Evolutionary conservation across 495 filamentous ascomycete species (phyloP).

Genomic region (Eremomyces bilateralis): DNA sequence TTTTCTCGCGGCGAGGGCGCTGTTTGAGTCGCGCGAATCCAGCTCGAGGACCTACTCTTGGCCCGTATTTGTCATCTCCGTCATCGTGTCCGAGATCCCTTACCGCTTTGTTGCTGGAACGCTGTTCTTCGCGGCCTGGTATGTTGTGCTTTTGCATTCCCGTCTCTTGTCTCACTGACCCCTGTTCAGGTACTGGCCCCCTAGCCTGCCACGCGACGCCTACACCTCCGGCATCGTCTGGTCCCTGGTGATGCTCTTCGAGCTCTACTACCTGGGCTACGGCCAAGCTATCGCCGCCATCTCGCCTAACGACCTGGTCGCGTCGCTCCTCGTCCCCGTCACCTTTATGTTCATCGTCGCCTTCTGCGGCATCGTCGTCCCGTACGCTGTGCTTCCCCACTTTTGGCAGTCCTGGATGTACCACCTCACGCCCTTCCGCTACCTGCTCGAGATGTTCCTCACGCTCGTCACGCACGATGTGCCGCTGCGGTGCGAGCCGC

Average conservation of each 20-base stretch:
- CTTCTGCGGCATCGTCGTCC: conserved; percentile 40
- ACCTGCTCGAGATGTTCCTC: conserved; percentile 31
- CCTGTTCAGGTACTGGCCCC: conserved; percentile 34
- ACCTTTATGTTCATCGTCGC: conserved; percentile 37
- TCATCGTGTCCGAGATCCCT: conserved; percentile 52
- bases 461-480: conserved; percentile 25
- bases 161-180: conserved; percentile 2
- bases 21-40: conserved; percentile 50
- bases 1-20: conserved; percentile 39
- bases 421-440: conserved; percentile 31
- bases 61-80: conserved; percentile 44
- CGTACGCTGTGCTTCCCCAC: conserved; percentile 25
- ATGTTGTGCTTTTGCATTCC: too few relatives aligned
- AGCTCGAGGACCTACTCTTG: conserved; percentile 52
- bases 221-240: conserved; percentile 34
- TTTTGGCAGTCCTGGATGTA: conserved; percentile 37
- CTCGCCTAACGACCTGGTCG: conserved; percentile 48
- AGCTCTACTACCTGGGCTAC: conserved; percentile 51
- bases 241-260: conserved; percentile 42
- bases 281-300: conserved; percentile 59
- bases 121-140: conserved; percentile 36
- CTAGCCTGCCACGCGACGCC: conserved; percentile 28
- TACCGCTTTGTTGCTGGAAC: conserved; percentile 40
- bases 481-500: conserved; percentile 21
- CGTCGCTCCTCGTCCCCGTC: conserved; percentile 31